Evolutionary conservation across 306 rosid genomes (phyloP).

Genomic region (Vigna nakashimae): DNA sequence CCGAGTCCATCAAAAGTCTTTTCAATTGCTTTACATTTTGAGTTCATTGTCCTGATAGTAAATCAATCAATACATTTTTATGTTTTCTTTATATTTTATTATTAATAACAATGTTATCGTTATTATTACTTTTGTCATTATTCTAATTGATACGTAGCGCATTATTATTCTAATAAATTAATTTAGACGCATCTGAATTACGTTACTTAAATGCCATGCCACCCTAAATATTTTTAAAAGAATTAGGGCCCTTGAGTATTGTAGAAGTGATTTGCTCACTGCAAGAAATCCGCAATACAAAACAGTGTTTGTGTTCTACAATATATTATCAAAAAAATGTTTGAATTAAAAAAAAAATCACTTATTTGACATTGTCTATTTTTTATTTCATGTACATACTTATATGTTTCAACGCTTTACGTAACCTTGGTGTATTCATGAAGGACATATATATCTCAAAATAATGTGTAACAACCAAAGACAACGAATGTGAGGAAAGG

Average conservation of each 20-base stretch:
- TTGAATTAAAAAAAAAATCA: not conserved
- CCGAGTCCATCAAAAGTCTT: not conserved
- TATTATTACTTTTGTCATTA: too few species aligned
- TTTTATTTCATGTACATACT: not conserved
- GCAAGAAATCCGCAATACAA: slow-evolving; percentile 2
- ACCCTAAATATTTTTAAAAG: not conserved
- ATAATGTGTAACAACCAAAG: not conserved
- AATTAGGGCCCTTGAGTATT: not conserved
- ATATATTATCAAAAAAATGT: not conserved
- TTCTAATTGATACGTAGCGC: not conserved
- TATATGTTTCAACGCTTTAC: not conserved
- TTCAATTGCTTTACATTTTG: not conserved
- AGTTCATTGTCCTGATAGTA: not conserved
- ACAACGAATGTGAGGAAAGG: not conserved
- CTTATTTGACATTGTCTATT: not conserved
- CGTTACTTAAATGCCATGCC: slow-evolving; percentile 26
- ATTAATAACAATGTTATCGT: too few species aligned
- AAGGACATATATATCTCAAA: not conserved
- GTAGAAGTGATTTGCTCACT: not conserved
- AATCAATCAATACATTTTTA: too few species aligned
- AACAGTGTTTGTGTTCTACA: not conserved
- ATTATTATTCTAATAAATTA: too few species aligned
- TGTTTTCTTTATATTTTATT: not conserved
- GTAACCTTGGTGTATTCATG: not conserved
- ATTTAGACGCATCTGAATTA: not conserved